Percentiles rank a stretch among this genome's conserved stretches.
Evolutionary conservation across 2,329 filamentous ascomycete genomes (phyloP).

Genomic region (Aspergillus neoniger): DNA sequence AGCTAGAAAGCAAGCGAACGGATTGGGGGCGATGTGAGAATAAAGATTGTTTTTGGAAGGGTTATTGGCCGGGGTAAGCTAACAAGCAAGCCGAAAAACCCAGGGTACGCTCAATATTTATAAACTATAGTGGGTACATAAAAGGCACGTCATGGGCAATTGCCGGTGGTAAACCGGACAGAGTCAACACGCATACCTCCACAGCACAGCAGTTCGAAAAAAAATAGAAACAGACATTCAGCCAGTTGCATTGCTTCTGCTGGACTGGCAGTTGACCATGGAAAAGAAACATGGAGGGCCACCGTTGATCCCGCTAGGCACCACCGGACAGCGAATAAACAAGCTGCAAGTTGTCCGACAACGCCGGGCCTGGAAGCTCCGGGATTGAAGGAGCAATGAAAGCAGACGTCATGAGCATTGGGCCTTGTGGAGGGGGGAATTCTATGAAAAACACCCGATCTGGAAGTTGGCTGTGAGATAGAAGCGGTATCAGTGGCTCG

Average conservation of each 20-base stretch:
- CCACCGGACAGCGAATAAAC: conserved; percentile 12
- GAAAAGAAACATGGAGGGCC: conserved; percentile 12
- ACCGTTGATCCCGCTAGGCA: conserved; percentile 14
- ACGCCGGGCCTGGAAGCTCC: conserved; percentile 18
- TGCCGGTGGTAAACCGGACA: conserved; percentile 12
- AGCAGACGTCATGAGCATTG: conserved; percentile 25
- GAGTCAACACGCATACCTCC: conserved; percentile 12
- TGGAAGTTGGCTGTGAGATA: conserved; percentile 11
- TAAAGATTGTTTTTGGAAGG: conserved; percentile 10
- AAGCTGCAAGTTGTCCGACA: conserved; percentile 18
- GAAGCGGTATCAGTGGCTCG: conserved; percentile 17
- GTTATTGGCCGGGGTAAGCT: background rate
- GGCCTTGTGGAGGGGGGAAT: conserved; percentile 14
- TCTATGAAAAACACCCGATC: conserved; percentile 5
- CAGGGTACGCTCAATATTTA: conserved; percentile 22
- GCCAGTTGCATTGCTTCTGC: conserved; percentile 17
- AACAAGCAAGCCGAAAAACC: background rate
- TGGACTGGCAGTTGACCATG: conserved; percentile 18
- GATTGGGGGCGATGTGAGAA: background rate
- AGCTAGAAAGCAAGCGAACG: conserved; percentile 16
- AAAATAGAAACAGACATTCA: conserved; percentile 21
- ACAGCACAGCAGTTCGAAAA: conserved; percentile 12
- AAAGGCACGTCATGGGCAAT: conserved; percentile 16
- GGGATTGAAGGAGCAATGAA: conserved; percentile 11
- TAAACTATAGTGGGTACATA: conserved; percentile 22